phyloP scores from a whole-genome alignment of 768 basidiomycete genomes.

The Termitomyces sp. region DNA sequence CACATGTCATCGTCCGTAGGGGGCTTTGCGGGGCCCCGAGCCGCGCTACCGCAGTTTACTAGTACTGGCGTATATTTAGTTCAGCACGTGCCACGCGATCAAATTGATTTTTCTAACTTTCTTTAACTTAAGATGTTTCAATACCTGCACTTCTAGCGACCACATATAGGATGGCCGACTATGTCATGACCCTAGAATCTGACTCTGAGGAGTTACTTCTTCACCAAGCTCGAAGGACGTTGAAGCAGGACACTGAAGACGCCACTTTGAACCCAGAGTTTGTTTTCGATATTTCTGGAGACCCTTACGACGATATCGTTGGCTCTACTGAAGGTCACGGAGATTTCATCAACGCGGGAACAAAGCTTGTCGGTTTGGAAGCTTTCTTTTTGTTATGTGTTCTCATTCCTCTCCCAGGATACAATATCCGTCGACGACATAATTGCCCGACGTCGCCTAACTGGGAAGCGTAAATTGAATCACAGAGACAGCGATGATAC shows the following conservation, averaged over 20 bases:
- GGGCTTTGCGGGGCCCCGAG: no score
- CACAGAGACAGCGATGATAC: constrained; percentile 36
- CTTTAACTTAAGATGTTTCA: not conserved
- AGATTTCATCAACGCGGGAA: constrained; percentile 61
- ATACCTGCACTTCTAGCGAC: not conserved
- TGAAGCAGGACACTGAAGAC: constrained; percentile 44
- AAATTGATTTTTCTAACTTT: not conserved
- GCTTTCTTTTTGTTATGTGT: not conserved
- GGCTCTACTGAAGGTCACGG: constrained; percentile 38
- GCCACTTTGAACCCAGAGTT: constrained; percentile 78
- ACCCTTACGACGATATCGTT: constrained; percentile 61
- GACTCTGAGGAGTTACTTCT: constrained; percentile 57
- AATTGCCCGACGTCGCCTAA: constrained; percentile 68
- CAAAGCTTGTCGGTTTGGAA: constrained; percentile 52
- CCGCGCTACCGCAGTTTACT: no score
- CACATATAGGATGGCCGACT: constrained; percentile 47
- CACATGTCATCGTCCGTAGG: no score
- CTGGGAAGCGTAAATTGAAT: constrained; percentile 66
- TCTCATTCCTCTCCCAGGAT: constrained; percentile 38
- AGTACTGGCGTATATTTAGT: no score
- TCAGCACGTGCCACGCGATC: not conserved
- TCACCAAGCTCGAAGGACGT: constrained; percentile 21
- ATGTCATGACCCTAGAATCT: constrained; percentile 83
- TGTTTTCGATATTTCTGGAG: constrained; percentile 74
- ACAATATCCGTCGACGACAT: constrained; percentile 93